Evolutionary conservation across 495 filamentous ascomycete species (phyloP), one percentile per base, ranked within the genome.

Genomic region (Neurospora tetrasperma): DNA sequence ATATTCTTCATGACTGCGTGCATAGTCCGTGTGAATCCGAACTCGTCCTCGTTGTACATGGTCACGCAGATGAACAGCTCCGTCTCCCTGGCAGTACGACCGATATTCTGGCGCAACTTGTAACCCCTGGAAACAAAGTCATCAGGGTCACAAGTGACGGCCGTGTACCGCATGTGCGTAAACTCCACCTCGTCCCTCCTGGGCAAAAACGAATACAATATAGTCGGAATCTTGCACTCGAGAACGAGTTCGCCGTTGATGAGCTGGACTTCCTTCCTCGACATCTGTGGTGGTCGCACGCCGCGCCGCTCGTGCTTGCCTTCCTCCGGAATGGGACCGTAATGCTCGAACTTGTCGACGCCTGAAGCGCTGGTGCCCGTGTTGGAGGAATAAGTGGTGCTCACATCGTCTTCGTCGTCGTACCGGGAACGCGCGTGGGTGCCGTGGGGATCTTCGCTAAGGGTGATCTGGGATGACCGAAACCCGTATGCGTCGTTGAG

Each of bases 141-240:
- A 79, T 98, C 94, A 0, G 96, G 96, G 79, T 99, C 96, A 78
- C 95, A 98, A 2, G 96, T 99, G 43, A 97, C 96, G n/a, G 96
- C 96, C 41, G 96, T 98, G 79, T 99, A 99, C n/a, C 96, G 92
- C 96, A 98, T 98, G 80, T 99, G 95, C 1, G 96, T 99, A 80
- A 98, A 99, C 81, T 99, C 96, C 69, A 93, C 88, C 74, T 97
- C 94, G 80, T 98, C 94, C 38, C 94, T 87, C 42, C 94, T 88
- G 0, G 96, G 96, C 68, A 98, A 84, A 82, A 98, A 98, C 77
- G 92, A 94, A 85, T 98, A 94, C 10, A 98, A 85, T 76, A 98
- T 99, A 0, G 96, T 98, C 1, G 96, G 96, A 69, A 99, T 98
- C 80, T 98, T 98, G 86, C 96, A 98, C 84, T 99, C 96, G 20